These are phyloP conservation scores for Zygosaccharomyces bisporus DNA, from an alignment of 805 yeast genomes.

Conservation along the genomic window DNA sequence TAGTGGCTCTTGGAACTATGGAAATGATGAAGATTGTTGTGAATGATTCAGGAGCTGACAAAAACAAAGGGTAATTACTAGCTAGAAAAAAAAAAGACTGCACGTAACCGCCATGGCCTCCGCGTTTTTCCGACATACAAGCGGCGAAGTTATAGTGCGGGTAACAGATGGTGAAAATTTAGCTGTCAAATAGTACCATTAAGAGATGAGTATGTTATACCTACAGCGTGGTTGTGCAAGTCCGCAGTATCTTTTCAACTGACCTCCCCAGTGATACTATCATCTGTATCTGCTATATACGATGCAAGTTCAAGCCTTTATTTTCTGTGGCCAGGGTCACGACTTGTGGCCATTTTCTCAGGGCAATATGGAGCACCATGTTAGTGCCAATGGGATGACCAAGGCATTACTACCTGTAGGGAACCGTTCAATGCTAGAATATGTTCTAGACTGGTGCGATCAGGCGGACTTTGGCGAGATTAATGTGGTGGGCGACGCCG, in stretches of 20 bases:
- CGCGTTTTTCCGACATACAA: too few relatives aligned
- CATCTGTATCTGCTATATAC: background rate
- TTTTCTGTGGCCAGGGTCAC: constrained; percentile 83
- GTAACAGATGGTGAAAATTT: background rate
- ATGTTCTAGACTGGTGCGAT: constrained; percentile 91
- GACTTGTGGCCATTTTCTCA: constrained; percentile 68
- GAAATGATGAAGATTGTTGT: too few relatives aligned
- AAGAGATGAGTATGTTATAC: background rate
- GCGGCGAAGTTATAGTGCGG: background rate
- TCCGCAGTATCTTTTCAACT: background rate
- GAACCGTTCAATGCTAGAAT: constrained; percentile 81
- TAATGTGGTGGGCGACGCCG: constrained; percentile 55
- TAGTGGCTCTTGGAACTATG: too few relatives aligned
- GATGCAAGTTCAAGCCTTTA: constrained; percentile 91
- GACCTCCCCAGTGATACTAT: background rate
- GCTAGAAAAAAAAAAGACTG: too few relatives aligned
- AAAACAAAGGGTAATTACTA: too few relatives aligned
- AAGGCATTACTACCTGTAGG: constrained; percentile 90
- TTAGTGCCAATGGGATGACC: constrained; percentile 54
- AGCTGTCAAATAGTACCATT: background rate
- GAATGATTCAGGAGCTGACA: too few relatives aligned
- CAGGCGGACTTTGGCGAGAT: constrained; percentile 71
- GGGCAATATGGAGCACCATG: constrained; percentile 22
- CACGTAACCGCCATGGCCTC: too few relatives aligned
- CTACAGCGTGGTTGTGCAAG: too few relatives aligned